phyloP scores from a whole-genome alignment of 108 stramenopile genomes.

The Nitzschia putrida region DNA sequence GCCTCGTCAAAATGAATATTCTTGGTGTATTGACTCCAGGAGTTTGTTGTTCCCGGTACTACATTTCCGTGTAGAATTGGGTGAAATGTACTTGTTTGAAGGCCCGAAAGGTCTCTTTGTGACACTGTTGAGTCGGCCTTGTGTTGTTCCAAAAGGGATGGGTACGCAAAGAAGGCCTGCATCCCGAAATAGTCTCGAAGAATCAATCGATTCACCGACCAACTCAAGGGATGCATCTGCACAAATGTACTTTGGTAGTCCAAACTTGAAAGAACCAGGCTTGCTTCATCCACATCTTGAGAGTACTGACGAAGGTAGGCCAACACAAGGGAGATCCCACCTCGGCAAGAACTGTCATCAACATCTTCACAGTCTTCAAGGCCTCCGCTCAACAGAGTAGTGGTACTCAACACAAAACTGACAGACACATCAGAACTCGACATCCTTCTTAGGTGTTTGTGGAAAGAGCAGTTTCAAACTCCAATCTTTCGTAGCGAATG shows the following conservation, averaged over 20 bases:
- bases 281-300: neutral
- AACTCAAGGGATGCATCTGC: constrained; percentile 31
- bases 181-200: constrained; percentile 13
- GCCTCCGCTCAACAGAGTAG: constrained; percentile 12
- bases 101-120: constrained; percentile 13
- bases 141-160: constrained; percentile 19
- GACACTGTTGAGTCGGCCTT: constrained; percentile 4
- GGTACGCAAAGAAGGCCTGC: constrained; percentile 3
- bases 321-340: constrained; percentile 6
- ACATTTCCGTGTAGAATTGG: constrained; percentile 13
- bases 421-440: neutral
- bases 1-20: constrained; percentile 21
- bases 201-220: constrained; percentile 29
- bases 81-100: constrained; percentile 12
- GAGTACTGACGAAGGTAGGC: constrained; percentile 9
- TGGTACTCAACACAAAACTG: neutral
- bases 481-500: too few relatives aligned
- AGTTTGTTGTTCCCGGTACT: constrained; percentile 1
- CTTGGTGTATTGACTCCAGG: constrained; percentile 19
- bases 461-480: too few relatives aligned
- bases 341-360: constrained; percentile 8
- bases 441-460: neutral
- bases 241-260: constrained; percentile 23
- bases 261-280: neutral
- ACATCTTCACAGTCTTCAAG: constrained; percentile 2